Conservation (phyloP, 176 grass and related monocot genomes). For the Neostapfia colusana region DNA sequence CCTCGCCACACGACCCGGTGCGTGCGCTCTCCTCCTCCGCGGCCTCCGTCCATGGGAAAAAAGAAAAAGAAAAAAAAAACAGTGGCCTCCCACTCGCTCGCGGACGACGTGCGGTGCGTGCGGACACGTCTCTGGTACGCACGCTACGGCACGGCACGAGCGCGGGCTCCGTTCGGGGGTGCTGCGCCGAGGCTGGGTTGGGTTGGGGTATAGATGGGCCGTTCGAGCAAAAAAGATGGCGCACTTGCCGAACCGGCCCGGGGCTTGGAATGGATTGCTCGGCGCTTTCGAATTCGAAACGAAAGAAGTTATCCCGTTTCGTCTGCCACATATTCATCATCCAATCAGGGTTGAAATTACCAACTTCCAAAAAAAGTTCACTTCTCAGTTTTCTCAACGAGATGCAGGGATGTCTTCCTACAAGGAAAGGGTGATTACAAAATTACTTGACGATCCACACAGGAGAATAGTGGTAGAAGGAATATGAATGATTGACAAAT, state of each 20-base stretch:
- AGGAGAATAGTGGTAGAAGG: no score
- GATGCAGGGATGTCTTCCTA: no score
- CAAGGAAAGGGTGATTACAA: no score
- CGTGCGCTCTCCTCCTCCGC: not conserved
- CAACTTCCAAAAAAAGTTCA: no score
- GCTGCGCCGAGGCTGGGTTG: not conserved
- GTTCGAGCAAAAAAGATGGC: not conserved
- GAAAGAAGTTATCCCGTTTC: not conserved
- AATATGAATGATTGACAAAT: no score
- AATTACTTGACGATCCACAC: no score
- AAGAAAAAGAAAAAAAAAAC: not conserved
- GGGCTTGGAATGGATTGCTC: not conserved
- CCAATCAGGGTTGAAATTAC: no score
- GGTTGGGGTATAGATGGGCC: not conserved
- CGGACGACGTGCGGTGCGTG: slow-evolving; percentile 22
- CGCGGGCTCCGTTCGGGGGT: not conserved
- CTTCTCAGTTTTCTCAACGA: no score
- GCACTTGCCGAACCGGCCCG: not conserved
- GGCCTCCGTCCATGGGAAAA: not conserved
- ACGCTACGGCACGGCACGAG: not conserved
- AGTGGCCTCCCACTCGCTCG: slow-evolving; percentile 32
- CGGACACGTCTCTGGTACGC: slow-evolving; percentile 6
- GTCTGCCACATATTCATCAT: no score
- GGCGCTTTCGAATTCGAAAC: not conserved
- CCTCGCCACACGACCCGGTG: slow-evolving; percentile 39